These are phyloP conservation scores for Trypanosoma cruzi DNA, from an alignment of 208 protist genomes.

Conservation along the genomic window DNA sequence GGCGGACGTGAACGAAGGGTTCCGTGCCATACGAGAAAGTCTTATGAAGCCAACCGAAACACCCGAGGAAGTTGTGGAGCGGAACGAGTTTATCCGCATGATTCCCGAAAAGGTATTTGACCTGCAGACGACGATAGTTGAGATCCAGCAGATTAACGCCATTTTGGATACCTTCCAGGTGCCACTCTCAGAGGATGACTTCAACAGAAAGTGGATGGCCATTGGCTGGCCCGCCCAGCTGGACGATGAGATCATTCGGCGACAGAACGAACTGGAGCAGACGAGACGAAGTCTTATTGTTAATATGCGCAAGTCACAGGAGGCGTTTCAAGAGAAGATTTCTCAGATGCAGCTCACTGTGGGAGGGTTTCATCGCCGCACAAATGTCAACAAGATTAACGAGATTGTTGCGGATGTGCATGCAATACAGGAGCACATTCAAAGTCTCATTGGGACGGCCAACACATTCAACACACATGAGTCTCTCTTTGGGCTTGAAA, in stretches of 20 bases:
- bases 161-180: slow-evolving; percentile 94
- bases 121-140: slow-evolving; percentile 68
- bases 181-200: slow-evolving; percentile 91
- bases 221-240: slow-evolving; percentile 92
- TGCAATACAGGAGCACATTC: slow-evolving; percentile 86
- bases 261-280: slow-evolving; percentile 93
- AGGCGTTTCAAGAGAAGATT: slow-evolving; percentile 84
- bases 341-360: slow-evolving; percentile 74
- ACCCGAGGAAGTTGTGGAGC: slow-evolving; percentile 90
- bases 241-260: slow-evolving; percentile 88
- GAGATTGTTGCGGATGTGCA: slow-evolving; percentile 93
- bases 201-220: slow-evolving; percentile 92
- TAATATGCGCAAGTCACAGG: slow-evolving; percentile 84
- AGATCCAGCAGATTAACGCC: slow-evolving; percentile 79
- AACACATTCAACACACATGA: slow-evolving; percentile 96
- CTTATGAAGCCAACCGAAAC: slow-evolving; percentile 76
- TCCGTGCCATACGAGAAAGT: slow-evolving; percentile 60
- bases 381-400: slow-evolving; percentile 72
- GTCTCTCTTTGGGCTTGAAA: slow-evolving; percentile 92
- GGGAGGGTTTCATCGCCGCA: slow-evolving; percentile 89
- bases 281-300: slow-evolving; percentile 86
- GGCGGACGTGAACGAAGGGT: slow-evolving; percentile 64
- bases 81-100: slow-evolving; percentile 88
- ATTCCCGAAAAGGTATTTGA: slow-evolving; percentile 91
- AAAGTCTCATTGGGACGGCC: slow-evolving; percentile 78